Evolutionary conservation across 2,329 filamentous ascomycete genomes (phyloP).

Genomic region (Cylindrodendrum hubeiense): DNA sequence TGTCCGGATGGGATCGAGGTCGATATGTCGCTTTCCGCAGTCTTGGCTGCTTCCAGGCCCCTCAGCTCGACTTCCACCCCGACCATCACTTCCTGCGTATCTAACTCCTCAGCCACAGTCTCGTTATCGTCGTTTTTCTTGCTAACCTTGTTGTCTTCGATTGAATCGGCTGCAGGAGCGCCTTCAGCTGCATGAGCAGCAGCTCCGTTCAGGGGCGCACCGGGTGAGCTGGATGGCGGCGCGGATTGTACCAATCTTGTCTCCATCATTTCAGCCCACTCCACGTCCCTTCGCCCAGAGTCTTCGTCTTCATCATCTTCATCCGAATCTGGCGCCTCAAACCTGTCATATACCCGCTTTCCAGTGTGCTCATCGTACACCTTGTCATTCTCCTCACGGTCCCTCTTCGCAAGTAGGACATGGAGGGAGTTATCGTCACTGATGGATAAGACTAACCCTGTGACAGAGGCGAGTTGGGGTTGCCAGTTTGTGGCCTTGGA

Average conservation of each 20-base stretch:
- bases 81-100: slow-evolving; percentile 47
- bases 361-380: slow-evolving; percentile 76
- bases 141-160: slow-evolving; percentile 44
- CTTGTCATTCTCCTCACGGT: slow-evolving; percentile 70
- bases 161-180: slow-evolving; percentile 21
- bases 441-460: slow-evolving; percentile 73
- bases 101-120: slow-evolving; percentile 43
- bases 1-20: slow-evolving; percentile 47
- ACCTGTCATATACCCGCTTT: slow-evolving; percentile 79
- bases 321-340: slow-evolving; percentile 77
- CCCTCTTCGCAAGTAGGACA: slow-evolving; percentile 76
- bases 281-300: slow-evolving; percentile 71
- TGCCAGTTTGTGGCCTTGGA: slow-evolving; percentile 74
- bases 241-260: slow-evolving; percentile 70
- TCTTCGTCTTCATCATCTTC: slow-evolving; percentile 71
- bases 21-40: slow-evolving; percentile 37
- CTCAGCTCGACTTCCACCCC: slow-evolving; percentile 38
- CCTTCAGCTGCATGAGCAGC: slow-evolving; percentile 38
- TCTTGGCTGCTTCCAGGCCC: slow-evolving; percentile 30
- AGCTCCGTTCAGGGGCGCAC: slow-evolving; percentile 38
- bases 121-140: slow-evolving; percentile 33
- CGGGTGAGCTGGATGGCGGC: slow-evolving; percentile 44
- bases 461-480: slow-evolving; percentile 73
- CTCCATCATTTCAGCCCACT: slow-evolving; percentile 74
- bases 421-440: slow-evolving; percentile 65